Conservation (phyloP, 2,329 filamentous ascomycete species). For the Alternaria gaisen region DNA sequence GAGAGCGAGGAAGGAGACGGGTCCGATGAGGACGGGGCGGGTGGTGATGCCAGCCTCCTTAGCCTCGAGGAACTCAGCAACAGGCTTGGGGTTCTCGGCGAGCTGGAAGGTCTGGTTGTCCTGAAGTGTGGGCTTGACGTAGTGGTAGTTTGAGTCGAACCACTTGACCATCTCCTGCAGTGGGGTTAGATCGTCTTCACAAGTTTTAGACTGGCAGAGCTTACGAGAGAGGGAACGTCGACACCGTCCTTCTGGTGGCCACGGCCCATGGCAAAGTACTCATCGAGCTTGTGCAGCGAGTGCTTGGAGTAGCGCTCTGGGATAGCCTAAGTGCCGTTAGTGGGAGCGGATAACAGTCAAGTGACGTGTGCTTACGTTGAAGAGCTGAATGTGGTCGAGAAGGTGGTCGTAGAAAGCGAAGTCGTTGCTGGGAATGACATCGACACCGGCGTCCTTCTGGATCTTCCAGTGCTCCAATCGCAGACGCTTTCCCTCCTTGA, state of each 20-base stretch:
- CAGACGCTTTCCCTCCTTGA: conserved; percentile 95
- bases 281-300: conserved; percentile 86
- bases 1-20: conserved; percentile 96
- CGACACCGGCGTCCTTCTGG: conserved; percentile 97
- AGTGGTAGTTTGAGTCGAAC: conserved; percentile 99
- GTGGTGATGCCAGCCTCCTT: conserved; percentile 95
- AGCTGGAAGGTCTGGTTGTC: conserved; percentile 98
- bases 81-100: conserved; percentile 85
- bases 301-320: conserved; percentile 94
- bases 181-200: conserved; percentile 32
- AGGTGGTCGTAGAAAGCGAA: conserved; percentile 99
- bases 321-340: conserved; percentile 69
- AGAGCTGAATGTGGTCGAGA: conserved; percentile 97
- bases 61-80: conserved; percentile 93
- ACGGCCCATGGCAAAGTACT: conserved; percentile 99
- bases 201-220: conserved; percentile 24
- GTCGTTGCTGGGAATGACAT: conserved; percentile 99
- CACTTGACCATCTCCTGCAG: conserved; percentile 97
- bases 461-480: conserved; percentile 99
- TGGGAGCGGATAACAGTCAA: neutral
- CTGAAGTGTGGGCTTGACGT: conserved; percentile 98
- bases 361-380: conserved; percentile 73
- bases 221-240: conserved; percentile 84
- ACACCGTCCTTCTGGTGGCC: conserved; percentile 95
- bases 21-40: conserved; percentile 92